phyloP scores from a whole-genome alignment of 164 flowering plant species.

The Umbellularia californica region DNA sequence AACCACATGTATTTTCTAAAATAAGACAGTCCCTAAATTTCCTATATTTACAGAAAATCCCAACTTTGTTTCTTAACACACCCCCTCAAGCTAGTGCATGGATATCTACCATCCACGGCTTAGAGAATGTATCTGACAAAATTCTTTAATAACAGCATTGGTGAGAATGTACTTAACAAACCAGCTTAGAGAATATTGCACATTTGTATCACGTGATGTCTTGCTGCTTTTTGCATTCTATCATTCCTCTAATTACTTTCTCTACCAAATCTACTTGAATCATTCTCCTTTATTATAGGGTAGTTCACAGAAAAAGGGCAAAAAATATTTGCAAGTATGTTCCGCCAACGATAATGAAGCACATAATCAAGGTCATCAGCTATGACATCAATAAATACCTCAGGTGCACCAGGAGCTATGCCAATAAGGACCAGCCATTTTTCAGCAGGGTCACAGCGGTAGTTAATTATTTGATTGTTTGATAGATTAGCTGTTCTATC shows the following conservation, averaged over 20 bases:
- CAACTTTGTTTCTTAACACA: no score
- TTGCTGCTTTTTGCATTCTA: no score
- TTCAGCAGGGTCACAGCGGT: constrained; percentile 85
- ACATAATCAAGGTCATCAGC: not conserved
- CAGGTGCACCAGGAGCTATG: constrained; percentile 94
- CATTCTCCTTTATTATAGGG: not conserved
- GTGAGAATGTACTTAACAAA: no score
- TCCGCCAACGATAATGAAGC: not conserved
- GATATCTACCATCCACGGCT: no score
- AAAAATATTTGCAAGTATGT: not conserved
- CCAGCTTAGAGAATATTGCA: no score
- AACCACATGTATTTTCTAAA: no score
- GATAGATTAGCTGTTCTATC: constrained; percentile 90
- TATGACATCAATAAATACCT: constrained; percentile 43
- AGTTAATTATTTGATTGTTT: constrained; percentile 92
- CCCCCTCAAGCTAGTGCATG: no score
- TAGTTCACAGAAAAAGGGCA: not conserved
- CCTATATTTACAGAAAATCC: no score
- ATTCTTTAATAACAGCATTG: no score
- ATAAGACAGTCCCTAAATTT: no score
- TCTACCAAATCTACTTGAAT: not conserved
- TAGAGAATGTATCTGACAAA: no score
- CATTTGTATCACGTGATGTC: no score
- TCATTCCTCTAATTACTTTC: not conserved
- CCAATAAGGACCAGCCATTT: constrained; percentile 99